phyloP scores from a whole-genome alignment of 2,329 filamentous ascomycete genomes.

The Venturia effusa region DNA sequence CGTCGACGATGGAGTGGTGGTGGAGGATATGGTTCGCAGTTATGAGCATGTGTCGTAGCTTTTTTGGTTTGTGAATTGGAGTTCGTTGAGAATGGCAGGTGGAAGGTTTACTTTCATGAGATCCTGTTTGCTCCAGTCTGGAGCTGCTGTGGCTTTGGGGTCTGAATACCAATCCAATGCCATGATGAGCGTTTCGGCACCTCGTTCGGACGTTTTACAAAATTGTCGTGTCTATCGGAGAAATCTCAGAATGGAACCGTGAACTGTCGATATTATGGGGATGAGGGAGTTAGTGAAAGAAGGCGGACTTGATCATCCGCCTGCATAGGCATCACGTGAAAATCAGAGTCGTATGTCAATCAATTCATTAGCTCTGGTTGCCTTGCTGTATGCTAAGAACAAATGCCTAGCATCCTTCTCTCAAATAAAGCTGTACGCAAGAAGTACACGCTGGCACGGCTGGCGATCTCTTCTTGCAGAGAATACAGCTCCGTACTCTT shows the following conservation, averaged over 20 bases:
- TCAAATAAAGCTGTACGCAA: background rate
- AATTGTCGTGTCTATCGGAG: too few species aligned
- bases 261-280: background rate
- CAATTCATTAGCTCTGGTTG: background rate
- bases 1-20: conserved; percentile 8
- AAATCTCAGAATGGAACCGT: background rate
- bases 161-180: conserved; percentile 9
- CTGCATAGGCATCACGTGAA: background rate
- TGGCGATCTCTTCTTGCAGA: background rate
- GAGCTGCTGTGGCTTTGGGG: conserved; percentile 1
- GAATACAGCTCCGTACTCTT: background rate
- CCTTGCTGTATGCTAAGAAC: background rate
- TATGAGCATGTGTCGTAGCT: conserved; percentile 2
- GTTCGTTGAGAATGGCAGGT: background rate
- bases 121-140: conserved; percentile 18
- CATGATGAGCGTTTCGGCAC: background rate
- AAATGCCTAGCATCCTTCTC: background rate
- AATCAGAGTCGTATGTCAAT: background rate
- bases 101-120: conserved; percentile 14
- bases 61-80: background rate
- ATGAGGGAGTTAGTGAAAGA: background rate
- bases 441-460: background rate
- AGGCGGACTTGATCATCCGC: background rate
- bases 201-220: background rate
- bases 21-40: conserved; percentile 10